These are phyloP conservation scores for Hypholoma sublateritium DNA, from an alignment of 768 basidiomycete species.

Conservation along the genomic window DNA sequence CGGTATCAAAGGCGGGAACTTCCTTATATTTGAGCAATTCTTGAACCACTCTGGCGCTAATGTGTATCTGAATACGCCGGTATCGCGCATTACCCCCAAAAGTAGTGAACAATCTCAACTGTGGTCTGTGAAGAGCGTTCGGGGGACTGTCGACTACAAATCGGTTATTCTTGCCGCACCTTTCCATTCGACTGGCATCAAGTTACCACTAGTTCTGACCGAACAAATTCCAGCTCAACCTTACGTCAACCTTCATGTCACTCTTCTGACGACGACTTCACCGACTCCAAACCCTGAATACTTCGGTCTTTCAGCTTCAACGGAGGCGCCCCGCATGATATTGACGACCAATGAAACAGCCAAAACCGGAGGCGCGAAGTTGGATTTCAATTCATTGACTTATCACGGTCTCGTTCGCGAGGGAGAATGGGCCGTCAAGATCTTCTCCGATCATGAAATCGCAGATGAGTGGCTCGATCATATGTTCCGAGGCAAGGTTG, in stretches of 20 bases:
- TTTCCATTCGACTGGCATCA: slow-evolving; percentile 66
- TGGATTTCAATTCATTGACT: slow-evolving; percentile 85
- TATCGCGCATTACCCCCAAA: slow-evolving; percentile 48
- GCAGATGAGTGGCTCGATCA: slow-evolving; percentile 68
- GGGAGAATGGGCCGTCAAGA: slow-evolving; percentile 78
- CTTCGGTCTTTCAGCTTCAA: slow-evolving; percentile 54
- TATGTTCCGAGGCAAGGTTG: slow-evolving; percentile 65
- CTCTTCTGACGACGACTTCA: slow-evolving; percentile 79
- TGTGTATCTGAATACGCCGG: slow-evolving; percentile 69
- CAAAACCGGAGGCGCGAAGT: slow-evolving; percentile 40
- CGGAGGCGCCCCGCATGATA: slow-evolving; percentile 58
- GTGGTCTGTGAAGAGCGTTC: slow-evolving; percentile 54
- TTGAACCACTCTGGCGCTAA: slow-evolving; percentile 67
- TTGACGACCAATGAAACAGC: slow-evolving; percentile 72
- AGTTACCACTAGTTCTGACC: slow-evolving; percentile 46
- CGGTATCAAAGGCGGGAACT: slow-evolving; percentile 78
- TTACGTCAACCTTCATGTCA: slow-evolving; percentile 87
- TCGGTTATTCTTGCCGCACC: slow-evolving; percentile 88
- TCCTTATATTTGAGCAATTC: slow-evolving; percentile 82
- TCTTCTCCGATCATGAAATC: slow-evolving; percentile 71
- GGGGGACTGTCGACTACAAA: slow-evolving; percentile 55
- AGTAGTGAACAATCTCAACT: slow-evolving; percentile 35
- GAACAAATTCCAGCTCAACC: slow-evolving; percentile 63
- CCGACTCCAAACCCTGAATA: slow-evolving; percentile 60
- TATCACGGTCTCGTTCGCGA: slow-evolving; percentile 67